Conservation (phyloP, 1,284 basidiomycete species). For the Athelia psychrophila region DNA sequence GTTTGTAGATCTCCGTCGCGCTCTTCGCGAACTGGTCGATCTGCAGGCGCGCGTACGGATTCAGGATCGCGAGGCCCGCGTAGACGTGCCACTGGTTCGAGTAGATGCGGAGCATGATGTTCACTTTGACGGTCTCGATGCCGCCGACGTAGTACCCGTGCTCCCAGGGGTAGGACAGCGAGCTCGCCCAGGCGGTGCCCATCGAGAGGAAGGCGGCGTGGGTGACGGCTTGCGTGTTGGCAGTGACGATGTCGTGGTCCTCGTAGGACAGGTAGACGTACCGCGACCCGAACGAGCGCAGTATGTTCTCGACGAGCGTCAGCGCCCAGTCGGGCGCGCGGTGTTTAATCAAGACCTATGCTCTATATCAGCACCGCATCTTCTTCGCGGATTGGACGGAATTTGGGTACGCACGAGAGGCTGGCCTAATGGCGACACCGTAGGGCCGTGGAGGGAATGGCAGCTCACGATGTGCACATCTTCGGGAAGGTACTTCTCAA, state of each 20-base stretch:
- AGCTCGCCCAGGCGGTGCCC: slow-evolving; percentile 93
- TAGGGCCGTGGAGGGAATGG: slow-evolving; percentile 94
- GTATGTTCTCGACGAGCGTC: slow-evolving; percentile 78
- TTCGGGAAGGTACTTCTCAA: slow-evolving; percentile 84
- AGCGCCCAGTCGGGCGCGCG: slow-evolving; percentile 78
- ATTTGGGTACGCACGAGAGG: slow-evolving; percentile 65
- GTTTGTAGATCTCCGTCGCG: slow-evolving; percentile 89
- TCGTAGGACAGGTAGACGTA: slow-evolving; percentile 94
- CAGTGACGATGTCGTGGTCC: slow-evolving; percentile 97
- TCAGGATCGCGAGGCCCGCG: slow-evolving; percentile 94
- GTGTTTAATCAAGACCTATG: slow-evolving; percentile 86
- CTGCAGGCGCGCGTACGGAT: slow-evolving; percentile 88
- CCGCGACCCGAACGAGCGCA: slow-evolving; percentile 81
- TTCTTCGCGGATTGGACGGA: slow-evolving; percentile 1
- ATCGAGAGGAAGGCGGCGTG: slow-evolving; percentile 99
- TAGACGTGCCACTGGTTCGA: slow-evolving; percentile 99
- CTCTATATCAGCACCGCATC: background rate
- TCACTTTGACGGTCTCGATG: slow-evolving; percentile 98
- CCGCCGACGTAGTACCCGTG: slow-evolving; percentile 94
- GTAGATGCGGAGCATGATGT: slow-evolving; percentile 95
- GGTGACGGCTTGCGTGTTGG: slow-evolving; percentile 97
- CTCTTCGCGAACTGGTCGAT: slow-evolving; percentile 90
- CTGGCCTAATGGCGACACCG: slow-evolving; percentile 88
- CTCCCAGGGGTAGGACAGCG: slow-evolving; percentile 91
- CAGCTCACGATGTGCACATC: slow-evolving; percentile 92